Conservation (phyloP, 176 grass and related monocot species). For the Aechmea fasciata region DNA sequence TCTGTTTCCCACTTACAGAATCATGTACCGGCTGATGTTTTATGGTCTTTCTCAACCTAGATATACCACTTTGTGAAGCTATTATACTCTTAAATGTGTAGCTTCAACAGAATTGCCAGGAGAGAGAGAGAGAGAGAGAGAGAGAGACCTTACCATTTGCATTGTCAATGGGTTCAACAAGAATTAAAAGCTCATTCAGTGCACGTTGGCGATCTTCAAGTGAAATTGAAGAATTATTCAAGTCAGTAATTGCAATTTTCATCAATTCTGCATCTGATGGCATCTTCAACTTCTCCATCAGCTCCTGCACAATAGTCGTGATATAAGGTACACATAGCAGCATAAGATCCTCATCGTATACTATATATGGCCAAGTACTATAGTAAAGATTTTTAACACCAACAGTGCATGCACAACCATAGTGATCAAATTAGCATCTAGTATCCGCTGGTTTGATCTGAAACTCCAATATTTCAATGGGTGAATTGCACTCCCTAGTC, state of each 20-base stretch:
- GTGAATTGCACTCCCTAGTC: too few species aligned
- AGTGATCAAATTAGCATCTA: too few species aligned
- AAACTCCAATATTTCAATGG: too few species aligned
- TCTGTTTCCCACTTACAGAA: too few species aligned
- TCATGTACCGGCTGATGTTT: too few species aligned
- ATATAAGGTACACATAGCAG: slow-evolving; percentile 1
- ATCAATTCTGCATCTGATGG: slow-evolving; percentile 87
- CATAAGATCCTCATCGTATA: background rate
- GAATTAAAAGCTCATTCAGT: slow-evolving; percentile 71
- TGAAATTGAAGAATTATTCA: slow-evolving; percentile 85
- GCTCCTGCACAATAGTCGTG: slow-evolving; percentile 34
- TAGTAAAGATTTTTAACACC: background rate
- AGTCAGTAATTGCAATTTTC: slow-evolving; percentile 72
- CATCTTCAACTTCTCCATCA: slow-evolving; percentile 85
- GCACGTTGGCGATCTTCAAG: slow-evolving; percentile 48
- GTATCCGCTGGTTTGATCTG: too few species aligned
- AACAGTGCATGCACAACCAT: background rate
- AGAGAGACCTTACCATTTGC: slow-evolving; percentile 55
- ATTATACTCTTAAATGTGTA: background rate
- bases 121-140: background rate
- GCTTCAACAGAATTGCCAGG: background rate
- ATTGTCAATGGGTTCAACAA: slow-evolving; percentile 85
- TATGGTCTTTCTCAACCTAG: background rate
- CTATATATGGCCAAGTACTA: background rate
- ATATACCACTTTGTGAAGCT: background rate